Conservation (phyloP, 495 filamentous ascomycete genomes). For the Neurospora terricola region DNA sequence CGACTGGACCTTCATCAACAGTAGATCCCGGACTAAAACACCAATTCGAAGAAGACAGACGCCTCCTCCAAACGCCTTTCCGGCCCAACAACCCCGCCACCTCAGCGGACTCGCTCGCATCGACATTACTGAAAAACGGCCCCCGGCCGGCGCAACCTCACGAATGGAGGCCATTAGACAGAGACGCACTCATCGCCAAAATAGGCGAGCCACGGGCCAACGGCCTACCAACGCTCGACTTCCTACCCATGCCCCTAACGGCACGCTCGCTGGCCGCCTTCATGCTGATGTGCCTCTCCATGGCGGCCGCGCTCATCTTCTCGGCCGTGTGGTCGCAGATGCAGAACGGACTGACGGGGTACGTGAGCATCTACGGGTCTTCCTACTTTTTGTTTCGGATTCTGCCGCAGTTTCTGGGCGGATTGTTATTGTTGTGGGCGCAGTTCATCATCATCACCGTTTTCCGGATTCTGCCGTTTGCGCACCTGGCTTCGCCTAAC, state of each 20-base stretch:
- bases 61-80: not conserved
- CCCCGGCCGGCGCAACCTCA: slow-evolving; percentile 14
- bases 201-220: slow-evolving; percentile 6
- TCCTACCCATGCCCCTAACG: slow-evolving; percentile 58
- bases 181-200: slow-evolving; percentile 8
- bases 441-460: slow-evolving; percentile 64
- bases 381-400: slow-evolving; percentile 84
- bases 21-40: not conserved
- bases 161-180: slow-evolving; percentile 20
- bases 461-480: slow-evolving; percentile 71
- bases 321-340: slow-evolving; percentile 60
- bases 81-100: slow-evolving; percentile 3
- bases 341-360: slow-evolving; percentile 55
- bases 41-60: not conserved
- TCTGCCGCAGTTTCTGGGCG: slow-evolving; percentile 68
- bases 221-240: slow-evolving; percentile 43
- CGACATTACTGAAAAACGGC: slow-evolving; percentile 14
- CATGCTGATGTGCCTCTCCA: slow-evolving; percentile 52
- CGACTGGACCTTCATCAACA: not conserved
- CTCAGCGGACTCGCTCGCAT: slow-evolving; percentile 23
- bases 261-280: slow-evolving; percentile 47
- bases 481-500: slow-evolving; percentile 54
- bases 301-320: slow-evolving; percentile 62
- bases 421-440: slow-evolving; percentile 61
- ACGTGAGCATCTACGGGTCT: slow-evolving; percentile 51